phyloP scores from a whole-genome alignment of 2,329 filamentous ascomycete genomes.

The Fusarium bulbicola region DNA sequence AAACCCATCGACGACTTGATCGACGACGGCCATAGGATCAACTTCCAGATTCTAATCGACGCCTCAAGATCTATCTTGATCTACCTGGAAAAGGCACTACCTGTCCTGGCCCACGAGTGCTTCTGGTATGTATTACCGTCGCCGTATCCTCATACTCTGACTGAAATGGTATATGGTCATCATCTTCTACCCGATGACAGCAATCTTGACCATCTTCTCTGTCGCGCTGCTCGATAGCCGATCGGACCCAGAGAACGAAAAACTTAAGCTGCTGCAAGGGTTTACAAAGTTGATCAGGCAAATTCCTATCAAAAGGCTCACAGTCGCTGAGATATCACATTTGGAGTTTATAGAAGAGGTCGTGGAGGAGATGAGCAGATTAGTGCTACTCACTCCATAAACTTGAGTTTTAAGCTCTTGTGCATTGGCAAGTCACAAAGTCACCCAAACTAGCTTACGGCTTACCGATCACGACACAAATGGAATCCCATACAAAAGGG shows the following conservation, averaged over 20 bases:
- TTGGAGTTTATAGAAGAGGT: background rate
- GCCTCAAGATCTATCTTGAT: slow-evolving; percentile 1
- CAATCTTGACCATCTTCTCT: background rate
- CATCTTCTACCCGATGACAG: slow-evolving; percentile 8
- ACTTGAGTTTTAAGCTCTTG: fast-evolving
- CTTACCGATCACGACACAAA: background rate
- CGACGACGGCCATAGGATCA: background rate
- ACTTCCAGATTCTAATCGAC: background rate
- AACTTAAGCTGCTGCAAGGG: background rate
- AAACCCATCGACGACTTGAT: fast-evolving
- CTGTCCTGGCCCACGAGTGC: background rate
- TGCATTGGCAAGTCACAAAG: background rate
- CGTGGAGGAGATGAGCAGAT: background rate
- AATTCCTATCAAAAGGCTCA: background rate
- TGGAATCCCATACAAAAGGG: background rate
- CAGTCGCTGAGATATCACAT: background rate
- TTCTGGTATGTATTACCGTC: background rate
- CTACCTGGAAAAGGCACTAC: background rate
- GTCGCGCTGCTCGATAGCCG: background rate
- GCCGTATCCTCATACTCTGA: too few species aligned
- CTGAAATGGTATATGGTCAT: background rate
- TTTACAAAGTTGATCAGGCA: background rate
- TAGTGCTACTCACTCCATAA: fast-evolving
- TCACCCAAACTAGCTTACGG: too few species aligned
- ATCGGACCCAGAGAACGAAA: background rate